Evolutionary conservation across 306 rosid species (phyloP).

Genomic region (Cucurbita ficifolia): DNA sequence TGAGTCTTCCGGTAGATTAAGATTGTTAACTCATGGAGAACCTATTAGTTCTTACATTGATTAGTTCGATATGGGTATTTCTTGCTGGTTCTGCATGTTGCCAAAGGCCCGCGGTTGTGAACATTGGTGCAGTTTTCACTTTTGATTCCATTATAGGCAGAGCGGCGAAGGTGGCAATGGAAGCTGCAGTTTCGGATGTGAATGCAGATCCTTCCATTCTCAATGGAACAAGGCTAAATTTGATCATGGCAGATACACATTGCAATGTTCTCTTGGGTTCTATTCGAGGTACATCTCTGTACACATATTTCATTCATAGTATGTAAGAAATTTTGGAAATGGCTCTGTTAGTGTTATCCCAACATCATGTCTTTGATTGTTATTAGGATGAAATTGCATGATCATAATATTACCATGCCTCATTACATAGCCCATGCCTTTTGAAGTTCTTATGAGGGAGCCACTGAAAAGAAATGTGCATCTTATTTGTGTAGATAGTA

Average conservation of each 20-base stretch:
- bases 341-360: not conserved
- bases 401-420: not conserved
- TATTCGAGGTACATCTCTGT: conserved; percentile 43
- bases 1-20: conserved; percentile 8
- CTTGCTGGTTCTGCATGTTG: conserved; percentile 27
- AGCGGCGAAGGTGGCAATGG: conserved; percentile 51
- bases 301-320: not conserved
- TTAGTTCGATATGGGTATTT: conserved; percentile 29
- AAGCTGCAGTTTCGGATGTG: conserved; percentile 65
- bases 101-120: conserved; percentile 45
- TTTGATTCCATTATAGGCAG: conserved; percentile 72
- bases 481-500: too few relatives aligned
- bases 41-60: conserved; percentile 10
- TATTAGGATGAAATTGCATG: not conserved
- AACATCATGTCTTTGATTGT: not conserved
- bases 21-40: conserved; percentile 23
- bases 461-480: too few relatives aligned
- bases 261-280: conserved; percentile 68
- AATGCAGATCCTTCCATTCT: conserved; percentile 56
- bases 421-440: too few relatives aligned
- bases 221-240: conserved; percentile 35
- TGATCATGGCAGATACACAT: conserved; percentile 35
- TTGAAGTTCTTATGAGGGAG: too few relatives aligned
- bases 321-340: not conserved
- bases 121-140: conserved; percentile 61